Base-by-base conservation (phyloP, 73 alveolate genomes). In the Paramecium octaurelia region DNA sequence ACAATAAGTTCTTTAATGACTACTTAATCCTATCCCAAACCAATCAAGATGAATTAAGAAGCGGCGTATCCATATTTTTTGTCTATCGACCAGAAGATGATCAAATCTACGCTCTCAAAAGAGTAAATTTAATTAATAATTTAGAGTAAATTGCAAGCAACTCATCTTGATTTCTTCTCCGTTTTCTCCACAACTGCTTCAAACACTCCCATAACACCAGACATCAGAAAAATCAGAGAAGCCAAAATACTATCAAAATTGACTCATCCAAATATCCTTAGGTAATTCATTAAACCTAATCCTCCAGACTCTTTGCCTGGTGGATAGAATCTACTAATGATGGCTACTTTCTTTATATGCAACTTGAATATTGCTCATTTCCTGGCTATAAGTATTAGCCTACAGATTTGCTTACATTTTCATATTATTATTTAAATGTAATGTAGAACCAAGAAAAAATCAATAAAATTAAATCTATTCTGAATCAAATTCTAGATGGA, bases 1-100 rank as follows among this genome's bases (percentile, higher is more conserved):
- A 76, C 12, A 76, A 76, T 29, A 76, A 76, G 20, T 76, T 76
- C 71, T 35, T 40, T 21, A 76, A 76, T 42, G 89, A 76, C 12
- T 76, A 38, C 29, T 16, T 76, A 34, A 76, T 76, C 70, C 24
- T 76, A 76, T 76, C 89, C 5, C 20, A 76, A 76, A 76, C 89
- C 4, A 76, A 76, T 42, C 12, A 76, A 76, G 89, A 76, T 76
- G 89, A 76, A 42, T 42, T 76, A 18, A 34, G 89, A 76, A 40
- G 71, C 40, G 89, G 89, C 2, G 70, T 76, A 14, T 76, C 89
- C 6, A 76, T 76, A 76, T 76, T 76, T 42, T 76, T 76, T 76
- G 89, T 43, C 24, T 76, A 76, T 76, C 89, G 89, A 16, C 89
- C 89, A 40, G 48, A 24, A 16, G 89, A 76, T 76, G 89, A 76